A percentile compares a stretch with the other conserved stretches of the same genome.
Evolutionary conservation across 345 rosid genomes (phyloP).

Genomic region (Trapa incisa): DNA sequence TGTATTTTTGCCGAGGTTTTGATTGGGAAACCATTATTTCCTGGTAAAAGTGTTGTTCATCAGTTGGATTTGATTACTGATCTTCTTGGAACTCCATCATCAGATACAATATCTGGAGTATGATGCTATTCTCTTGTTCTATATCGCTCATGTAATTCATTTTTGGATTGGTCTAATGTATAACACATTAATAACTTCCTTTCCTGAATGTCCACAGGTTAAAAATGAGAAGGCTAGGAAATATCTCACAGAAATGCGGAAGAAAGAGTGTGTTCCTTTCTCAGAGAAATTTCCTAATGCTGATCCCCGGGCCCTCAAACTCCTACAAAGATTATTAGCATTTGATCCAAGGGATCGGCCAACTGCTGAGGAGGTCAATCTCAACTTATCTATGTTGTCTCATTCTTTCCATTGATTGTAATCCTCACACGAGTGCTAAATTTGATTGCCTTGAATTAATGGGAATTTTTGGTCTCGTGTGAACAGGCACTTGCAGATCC

Average conservation of each 20-base stretch:
- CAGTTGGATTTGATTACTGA: too few relatives aligned
- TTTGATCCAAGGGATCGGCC: conserved; percentile 95
- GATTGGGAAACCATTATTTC: conserved; percentile 91
- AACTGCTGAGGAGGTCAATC: conserved; percentile 69
- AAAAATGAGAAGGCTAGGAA: conserved; percentile 91
- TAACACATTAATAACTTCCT: conserved; percentile 1
- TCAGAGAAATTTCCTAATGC: conserved; percentile 70
- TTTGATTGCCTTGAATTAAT: conserved; percentile 8
- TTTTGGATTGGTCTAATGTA: background rate
- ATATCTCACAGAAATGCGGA: conserved; percentile 74
- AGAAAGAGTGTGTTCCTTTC: conserved; percentile 51
- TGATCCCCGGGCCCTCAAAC: conserved; percentile 60
- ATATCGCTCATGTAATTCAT: background rate
- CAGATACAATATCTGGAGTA: conserved; percentile 76
- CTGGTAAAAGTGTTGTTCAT: conserved; percentile 49
- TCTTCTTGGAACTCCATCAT: conserved; percentile 84
- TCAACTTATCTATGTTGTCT: conserved; percentile 6
- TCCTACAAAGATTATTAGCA: conserved; percentile 72
- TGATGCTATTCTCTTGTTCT: conserved; percentile 8
- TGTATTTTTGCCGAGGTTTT: conserved; percentile 97
- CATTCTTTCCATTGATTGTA: background rate
- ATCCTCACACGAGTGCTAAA: background rate
- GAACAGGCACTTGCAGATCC: conserved; percentile 24
- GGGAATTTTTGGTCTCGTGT: conserved; percentile 2
- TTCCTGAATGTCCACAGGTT: conserved; percentile 35